Conservation (phyloP, 1,284 basidiomycete genomes). For the Afroboletus lepidellus region DNA sequence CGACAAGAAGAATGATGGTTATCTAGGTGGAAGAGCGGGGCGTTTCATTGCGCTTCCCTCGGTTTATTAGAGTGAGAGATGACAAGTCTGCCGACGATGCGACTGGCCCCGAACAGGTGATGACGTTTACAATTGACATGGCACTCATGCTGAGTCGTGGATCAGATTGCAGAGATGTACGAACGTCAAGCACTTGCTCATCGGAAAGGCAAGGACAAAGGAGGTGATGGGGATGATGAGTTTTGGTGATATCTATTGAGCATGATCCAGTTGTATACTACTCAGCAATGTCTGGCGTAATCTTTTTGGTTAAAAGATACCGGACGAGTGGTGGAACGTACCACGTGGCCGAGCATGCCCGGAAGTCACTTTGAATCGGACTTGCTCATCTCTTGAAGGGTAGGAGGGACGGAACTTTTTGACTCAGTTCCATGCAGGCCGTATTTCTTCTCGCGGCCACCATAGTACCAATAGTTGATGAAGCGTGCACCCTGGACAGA, state of each 20-base stretch:
- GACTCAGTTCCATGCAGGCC: constrained; percentile 36
- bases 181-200: constrained; percentile 83
- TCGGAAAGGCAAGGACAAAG: constrained; percentile 63
- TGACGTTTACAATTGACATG: constrained; percentile 12
- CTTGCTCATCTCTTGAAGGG: constrained; percentile 47
- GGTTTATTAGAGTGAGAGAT: constrained; percentile 89
- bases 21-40: constrained; percentile 80
- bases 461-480: constrained; percentile 85
- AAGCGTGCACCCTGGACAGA: constrained; percentile 81
- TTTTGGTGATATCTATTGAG: constrained; percentile 69
- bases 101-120: constrained; percentile 87
- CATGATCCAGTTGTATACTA: constrained; percentile 13
- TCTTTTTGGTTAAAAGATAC: constrained; percentile 1
- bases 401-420: constrained; percentile 49
- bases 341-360: background rate
- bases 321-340: background rate
- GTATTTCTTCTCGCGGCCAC: constrained; percentile 69
- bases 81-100: constrained; percentile 93
- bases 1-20: constrained; percentile 4
- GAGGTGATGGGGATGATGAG: constrained; percentile 72
- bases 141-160: constrained; percentile 20
- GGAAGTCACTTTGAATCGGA: constrained; percentile 28
- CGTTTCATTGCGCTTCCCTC: constrained; percentile 93
- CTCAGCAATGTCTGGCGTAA: constrained; percentile 8
- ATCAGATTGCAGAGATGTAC: constrained; percentile 94